These are phyloP conservation scores for Rhodotorula sp. DNA, from an alignment of 1,284 basidiomycete species.

Conservation along the genomic window DNA sequence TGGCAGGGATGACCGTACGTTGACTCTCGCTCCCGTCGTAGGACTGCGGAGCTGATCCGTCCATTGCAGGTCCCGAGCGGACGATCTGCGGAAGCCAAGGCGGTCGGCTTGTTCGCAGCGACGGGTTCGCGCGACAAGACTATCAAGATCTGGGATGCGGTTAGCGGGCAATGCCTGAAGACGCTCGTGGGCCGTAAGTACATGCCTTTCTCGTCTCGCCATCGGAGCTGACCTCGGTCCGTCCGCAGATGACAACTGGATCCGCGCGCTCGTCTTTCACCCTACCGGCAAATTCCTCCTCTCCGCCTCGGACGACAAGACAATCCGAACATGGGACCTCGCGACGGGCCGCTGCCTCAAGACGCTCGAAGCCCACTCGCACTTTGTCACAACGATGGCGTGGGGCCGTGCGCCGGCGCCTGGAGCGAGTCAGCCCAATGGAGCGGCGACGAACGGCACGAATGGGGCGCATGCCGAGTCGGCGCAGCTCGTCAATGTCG, in stretches of 20 bases:
- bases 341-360: conserved; percentile 74
- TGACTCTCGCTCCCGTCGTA: neutral
- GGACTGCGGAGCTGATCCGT: neutral
- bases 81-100: conserved; percentile 24
- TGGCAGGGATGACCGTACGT: conserved; percentile 67
- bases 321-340: conserved; percentile 84
- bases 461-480: conserved; percentile 32
- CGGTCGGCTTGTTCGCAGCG: conserved; percentile 59
- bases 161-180: conserved; percentile 70
- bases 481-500: conserved; percentile 63
- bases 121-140: conserved; percentile 85
- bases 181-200: conserved; percentile 54
- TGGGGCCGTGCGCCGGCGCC: conserved; percentile 67
- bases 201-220: no score
- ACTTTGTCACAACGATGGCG: conserved; percentile 77
- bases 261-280: conserved; percentile 77
- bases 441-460: conserved; percentile 45
- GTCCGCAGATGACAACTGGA: conserved; percentile 78
- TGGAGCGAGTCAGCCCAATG: conserved; percentile 38
- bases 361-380: conserved; percentile 78
- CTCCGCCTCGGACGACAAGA: conserved; percentile 86
- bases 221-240: conserved; percentile 49
- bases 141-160: conserved; percentile 80
- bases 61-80: conserved; percentile 21
- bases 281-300: conserved; percentile 80